Evolutionary conservation across 2,329 filamentous ascomycete species (phyloP).

Genomic region (Microcyclospora pomicola): DNA sequence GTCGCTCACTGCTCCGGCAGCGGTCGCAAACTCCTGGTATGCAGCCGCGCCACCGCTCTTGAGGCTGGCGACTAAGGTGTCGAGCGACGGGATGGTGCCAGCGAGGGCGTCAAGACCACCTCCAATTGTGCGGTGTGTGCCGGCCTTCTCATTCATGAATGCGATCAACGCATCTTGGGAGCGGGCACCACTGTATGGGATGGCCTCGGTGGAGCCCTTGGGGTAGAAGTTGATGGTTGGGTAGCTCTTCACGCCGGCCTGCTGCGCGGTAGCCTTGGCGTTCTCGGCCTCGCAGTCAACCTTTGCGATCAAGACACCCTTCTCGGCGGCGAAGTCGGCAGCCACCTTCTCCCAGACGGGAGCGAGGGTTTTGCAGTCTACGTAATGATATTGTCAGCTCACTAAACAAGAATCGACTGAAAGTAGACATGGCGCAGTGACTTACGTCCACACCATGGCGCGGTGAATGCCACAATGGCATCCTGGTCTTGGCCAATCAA

Average conservation of each 20-base stretch:
- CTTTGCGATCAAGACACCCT: conserved; percentile 76
- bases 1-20: conserved; percentile 52
- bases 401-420: background rate
- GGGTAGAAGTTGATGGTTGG: conserved; percentile 98
- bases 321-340: conserved; percentile 63
- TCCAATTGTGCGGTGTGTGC: conserved; percentile 69
- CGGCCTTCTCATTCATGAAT: conserved; percentile 79
- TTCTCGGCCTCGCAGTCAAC: conserved; percentile 84
- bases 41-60: conserved; percentile 49
- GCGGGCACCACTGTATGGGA: conserved; percentile 62
- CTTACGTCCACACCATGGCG: conserved; percentile 96
- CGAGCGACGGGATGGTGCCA: conserved; percentile 68
- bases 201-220: conserved; percentile 59
- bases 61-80: conserved; percentile 62
- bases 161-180: conserved; percentile 60
- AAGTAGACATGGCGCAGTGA: conserved; percentile 19
- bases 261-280: conserved; percentile 62
- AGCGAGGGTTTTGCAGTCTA: conserved; percentile 93
- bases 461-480: conserved; percentile 91
- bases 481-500: conserved; percentile 73
- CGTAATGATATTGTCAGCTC: conserved; percentile 1
- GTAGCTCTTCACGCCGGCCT: conserved; percentile 71
- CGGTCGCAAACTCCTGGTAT: conserved; percentile 57
- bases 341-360: conserved; percentile 84
- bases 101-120: conserved; percentile 66